These are phyloP conservation scores for Zizania latifolia DNA, from an alignment of 176 grass and related monocot genomes.

Conservation along the genomic window DNA sequence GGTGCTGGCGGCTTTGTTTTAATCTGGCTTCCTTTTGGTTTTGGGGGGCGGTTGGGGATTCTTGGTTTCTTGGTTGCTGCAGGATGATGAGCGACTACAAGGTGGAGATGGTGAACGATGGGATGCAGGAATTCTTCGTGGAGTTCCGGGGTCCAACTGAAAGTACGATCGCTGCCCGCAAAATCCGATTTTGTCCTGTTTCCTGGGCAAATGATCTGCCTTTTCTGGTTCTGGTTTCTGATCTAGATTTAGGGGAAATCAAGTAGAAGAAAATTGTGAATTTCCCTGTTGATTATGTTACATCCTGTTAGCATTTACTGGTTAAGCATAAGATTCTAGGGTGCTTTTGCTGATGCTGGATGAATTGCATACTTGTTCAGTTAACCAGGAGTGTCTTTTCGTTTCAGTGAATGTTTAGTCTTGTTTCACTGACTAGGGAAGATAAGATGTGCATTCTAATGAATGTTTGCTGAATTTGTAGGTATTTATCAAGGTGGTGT, in stretches of 20 bases:
- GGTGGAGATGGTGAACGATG: slow-evolving; percentile 98
- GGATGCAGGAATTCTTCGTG: slow-evolving; percentile 98
- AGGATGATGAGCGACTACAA: slow-evolving; percentile 99
- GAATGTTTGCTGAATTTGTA: slow-evolving; percentile 33
- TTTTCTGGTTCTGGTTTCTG: not conserved
- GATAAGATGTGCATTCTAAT: not conserved
- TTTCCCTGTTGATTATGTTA: not conserved
- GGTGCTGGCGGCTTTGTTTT: not conserved
- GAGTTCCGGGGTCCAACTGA: slow-evolving; percentile 80
- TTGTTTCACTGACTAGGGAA: not conserved
- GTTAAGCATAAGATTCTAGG: slow-evolving; percentile 3
- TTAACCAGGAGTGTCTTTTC: not conserved
- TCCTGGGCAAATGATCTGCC: not conserved
- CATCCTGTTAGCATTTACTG: not conserved
- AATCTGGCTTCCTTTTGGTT: slow-evolving; percentile 15
- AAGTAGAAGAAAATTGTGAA: not conserved
- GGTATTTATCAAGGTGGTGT: slow-evolving; percentile 97
- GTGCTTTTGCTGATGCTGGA: not conserved
- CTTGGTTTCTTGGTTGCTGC: slow-evolving; percentile 2
- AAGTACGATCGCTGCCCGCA: slow-evolving; percentile 46
- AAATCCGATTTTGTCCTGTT: not conserved
- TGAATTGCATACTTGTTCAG: not conserved
- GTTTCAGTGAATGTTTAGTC: not conserved
- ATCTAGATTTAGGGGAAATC: slow-evolving; percentile 20
- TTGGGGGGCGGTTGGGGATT: not conserved